Base-by-base conservation (phyloP, 352 stramenopile genomes). In the Phytophthora cryptogea region DNA sequence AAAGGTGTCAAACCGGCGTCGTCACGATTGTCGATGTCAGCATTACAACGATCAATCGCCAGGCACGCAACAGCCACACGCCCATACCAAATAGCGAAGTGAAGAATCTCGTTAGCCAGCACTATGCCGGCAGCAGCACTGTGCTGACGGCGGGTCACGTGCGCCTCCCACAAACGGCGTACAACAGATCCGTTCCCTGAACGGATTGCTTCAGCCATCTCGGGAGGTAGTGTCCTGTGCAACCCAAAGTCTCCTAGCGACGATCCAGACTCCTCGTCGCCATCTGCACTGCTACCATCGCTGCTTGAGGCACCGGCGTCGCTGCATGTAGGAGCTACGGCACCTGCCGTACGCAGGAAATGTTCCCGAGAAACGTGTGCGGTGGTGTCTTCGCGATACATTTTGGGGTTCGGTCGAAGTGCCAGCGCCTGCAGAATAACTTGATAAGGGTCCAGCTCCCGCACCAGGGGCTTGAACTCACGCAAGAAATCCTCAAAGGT, bases 401-500 rank as follows among this genome's bases (percentile, higher is more conserved):
- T 70, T 11, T 72, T 60, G 14, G 80, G 54, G 33, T 89, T 90
- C 7, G 78, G 69, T 23, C 53, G 45, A 7, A 91, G 73, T n/a
- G 65, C 51, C 0, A 95, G 69, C 6, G 86, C 82, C 33, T 85
- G 59, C 3, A 88, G 33, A 13, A 95, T 68, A 8, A 83, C 82
- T 48, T 93, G 82, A 41, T 93, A 93, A 14, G 86, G 85, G 41
- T 93, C 86, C 16, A 92, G 64, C 33, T 90, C 71, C 0, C 82
- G 78, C 23, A 92, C 83, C 0, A 90, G 64, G 16, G 72, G 69
- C 55, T 95, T 94, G 63, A 95, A 95, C 31, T 92, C 85, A 31
- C 73, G 81, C 20, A 94, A 67, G 36, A 94, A 89, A 47, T 94
- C 86, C 54, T 94, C 86, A 60, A 89, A 92, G 5, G 61, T 73